phyloP scores from a whole-genome alignment of 2,329 filamentous ascomycete genomes.

The Arthroderma sp. region DNA sequence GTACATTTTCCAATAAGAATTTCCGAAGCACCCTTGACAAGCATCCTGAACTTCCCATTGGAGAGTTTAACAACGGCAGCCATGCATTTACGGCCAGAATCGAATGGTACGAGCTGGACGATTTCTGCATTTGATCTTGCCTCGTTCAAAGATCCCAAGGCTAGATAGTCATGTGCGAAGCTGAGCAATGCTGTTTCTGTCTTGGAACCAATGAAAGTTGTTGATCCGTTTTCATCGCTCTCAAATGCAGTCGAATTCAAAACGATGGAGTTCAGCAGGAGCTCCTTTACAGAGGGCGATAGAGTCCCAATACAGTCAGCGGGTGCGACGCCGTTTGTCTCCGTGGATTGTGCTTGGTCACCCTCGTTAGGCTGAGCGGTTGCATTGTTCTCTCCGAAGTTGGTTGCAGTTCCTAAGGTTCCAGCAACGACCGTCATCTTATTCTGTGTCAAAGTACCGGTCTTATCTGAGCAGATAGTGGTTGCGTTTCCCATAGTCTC shows the following conservation, averaged over 20 bases:
- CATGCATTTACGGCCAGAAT: constrained; percentile 61
- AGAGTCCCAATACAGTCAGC: constrained; percentile 44
- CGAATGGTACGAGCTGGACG: constrained; percentile 63
- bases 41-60: constrained; percentile 31
- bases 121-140: constrained; percentile 50
- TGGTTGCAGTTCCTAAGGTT: constrained; percentile 38
- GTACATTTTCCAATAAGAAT: constrained; percentile 32
- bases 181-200: constrained; percentile 64
- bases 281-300: constrained; percentile 40
- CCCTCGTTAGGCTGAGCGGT: constrained; percentile 19
- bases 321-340: constrained; percentile 32
- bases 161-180: constrained; percentile 55
- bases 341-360: constrained; percentile 16
- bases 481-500: constrained; percentile 56
- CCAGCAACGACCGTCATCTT: constrained; percentile 51
- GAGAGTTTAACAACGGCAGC: constrained; percentile 35
- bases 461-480: constrained; percentile 54
- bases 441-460: constrained; percentile 53
- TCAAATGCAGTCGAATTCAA: constrained; percentile 62
- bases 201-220: constrained; percentile 60
- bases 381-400: constrained; percentile 31
- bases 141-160: constrained; percentile 52
- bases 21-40: constrained; percentile 40
- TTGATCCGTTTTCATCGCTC: constrained; percentile 47
- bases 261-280: constrained; percentile 53